phyloP scores from a whole-genome alignment of 106 monocot genomes.

The Amphibolis antarctica region DNA sequence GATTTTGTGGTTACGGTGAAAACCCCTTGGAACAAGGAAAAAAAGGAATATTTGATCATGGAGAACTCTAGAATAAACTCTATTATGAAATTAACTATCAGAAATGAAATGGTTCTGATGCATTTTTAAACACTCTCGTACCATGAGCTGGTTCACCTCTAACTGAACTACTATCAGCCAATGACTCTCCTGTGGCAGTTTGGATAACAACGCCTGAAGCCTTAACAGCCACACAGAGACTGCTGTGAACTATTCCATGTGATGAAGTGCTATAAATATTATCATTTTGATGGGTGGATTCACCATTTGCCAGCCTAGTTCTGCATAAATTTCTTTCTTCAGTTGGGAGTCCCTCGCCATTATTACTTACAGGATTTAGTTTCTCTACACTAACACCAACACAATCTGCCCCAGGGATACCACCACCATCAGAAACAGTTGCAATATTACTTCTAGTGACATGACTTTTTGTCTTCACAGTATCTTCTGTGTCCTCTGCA shows the following conservation, averaged over 20 bases:
- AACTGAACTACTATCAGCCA: constrained; percentile 19
- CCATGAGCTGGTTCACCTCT: constrained; percentile 31
- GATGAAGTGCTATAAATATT: constrained; percentile 13
- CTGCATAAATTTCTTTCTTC: constrained; percentile 37
- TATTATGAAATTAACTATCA: not conserved
- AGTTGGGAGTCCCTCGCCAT: constrained; percentile 24
- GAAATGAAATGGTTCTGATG: constrained; percentile 18
- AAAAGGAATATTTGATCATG: not conserved
- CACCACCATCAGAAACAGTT: constrained; percentile 30
- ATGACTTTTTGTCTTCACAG: constrained; percentile 31
- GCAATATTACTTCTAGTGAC: constrained; percentile 23
- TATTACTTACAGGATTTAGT: constrained; percentile 19
- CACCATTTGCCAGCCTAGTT: constrained; percentile 43
- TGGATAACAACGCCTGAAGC: constrained; percentile 31
- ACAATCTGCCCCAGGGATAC: constrained; percentile 21
- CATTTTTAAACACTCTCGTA: constrained; percentile 23
- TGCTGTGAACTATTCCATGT: constrained; percentile 30
- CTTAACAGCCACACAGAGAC: constrained; percentile 25
- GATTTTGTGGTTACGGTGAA: constrained; percentile 23
- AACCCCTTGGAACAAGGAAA: constrained; percentile 14
- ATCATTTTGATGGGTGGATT: constrained; percentile 22
- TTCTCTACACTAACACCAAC: constrained; percentile 23
- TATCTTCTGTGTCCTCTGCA: constrained; percentile 61
- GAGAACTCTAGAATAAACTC: not conserved
- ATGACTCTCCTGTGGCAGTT: constrained; percentile 20